phyloP scores from a whole-genome alignment of 2,329 filamentous ascomycete species.

The Fusarium proliferatum region DNA sequence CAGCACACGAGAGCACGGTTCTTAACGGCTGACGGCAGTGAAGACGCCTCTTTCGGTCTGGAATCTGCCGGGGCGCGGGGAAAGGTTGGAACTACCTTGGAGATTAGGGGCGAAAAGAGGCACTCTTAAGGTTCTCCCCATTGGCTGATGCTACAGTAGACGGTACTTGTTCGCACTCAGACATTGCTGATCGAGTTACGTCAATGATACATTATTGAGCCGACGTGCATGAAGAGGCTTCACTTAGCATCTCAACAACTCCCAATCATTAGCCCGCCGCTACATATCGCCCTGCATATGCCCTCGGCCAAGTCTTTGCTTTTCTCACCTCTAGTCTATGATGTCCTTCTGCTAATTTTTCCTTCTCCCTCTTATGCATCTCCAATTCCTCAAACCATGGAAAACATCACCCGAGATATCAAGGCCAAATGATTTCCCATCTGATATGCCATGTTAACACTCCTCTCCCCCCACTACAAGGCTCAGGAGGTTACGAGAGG shows the following conservation, averaged over 20 bases:
- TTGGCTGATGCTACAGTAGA: conserved; percentile 1
- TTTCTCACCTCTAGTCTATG: not conserved
- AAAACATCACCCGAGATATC: conserved; percentile 17
- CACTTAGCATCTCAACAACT: conserved; percentile 6
- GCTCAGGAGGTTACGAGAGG: conserved; percentile 33
- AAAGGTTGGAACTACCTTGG: not conserved
- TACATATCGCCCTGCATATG: conserved; percentile 15
- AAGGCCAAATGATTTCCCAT: conserved; percentile 6
- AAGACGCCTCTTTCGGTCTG: not conserved
- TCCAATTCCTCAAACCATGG: conserved; percentile 7
- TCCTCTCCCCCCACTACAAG: conserved; percentile 40
- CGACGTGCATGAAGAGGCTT: conserved; percentile 22
- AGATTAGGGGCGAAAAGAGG: not conserved
- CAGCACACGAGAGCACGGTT: not conserved
- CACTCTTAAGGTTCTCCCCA: conserved; percentile 7
- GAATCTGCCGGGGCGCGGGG: conserved; percentile 13
- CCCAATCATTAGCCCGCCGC: conserved; percentile 22
- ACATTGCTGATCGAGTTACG: not conserved
- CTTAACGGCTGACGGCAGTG: conserved; percentile 12
- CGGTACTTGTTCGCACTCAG: not conserved
- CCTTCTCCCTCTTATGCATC: not conserved
- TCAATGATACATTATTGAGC: conserved; percentile 2
- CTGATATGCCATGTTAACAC: conserved; percentile 39
- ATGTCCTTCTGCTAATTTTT: not conserved
- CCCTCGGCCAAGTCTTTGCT: not conserved